These are phyloP conservation scores for Chaetomium fimeti DNA, from an alignment of 495 filamentous ascomycete genomes.

Conservation along the genomic window DNA sequence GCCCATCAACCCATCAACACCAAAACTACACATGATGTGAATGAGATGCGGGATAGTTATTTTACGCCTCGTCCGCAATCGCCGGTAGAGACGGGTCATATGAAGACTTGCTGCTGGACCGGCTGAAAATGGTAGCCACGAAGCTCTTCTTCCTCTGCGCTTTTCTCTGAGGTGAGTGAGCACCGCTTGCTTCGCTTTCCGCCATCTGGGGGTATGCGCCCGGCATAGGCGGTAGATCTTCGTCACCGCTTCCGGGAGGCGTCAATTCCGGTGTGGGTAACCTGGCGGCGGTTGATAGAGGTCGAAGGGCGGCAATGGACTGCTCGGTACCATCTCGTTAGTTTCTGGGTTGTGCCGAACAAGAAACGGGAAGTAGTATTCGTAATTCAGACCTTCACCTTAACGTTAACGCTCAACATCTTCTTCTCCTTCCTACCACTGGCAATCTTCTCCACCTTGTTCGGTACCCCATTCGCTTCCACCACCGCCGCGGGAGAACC, in stretches of 20 bases:
- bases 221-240: conserved; percentile 25
- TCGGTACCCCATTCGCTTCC: background rate
- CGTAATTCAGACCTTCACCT: background rate
- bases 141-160: conserved; percentile 54
- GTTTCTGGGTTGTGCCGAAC: background rate
- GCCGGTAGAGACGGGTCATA: conserved; percentile 20
- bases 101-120: conserved; percentile 29
- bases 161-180: conserved; percentile 28
- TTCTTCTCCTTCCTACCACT: conserved; percentile 17
- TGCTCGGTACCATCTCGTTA: conserved; percentile 8
- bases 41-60: background rate
- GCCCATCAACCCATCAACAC: background rate
- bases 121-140: conserved; percentile 48
- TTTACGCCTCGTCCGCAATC: conserved; percentile 11
- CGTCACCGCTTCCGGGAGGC: conserved; percentile 32
- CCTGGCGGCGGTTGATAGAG: conserved; percentile 9
- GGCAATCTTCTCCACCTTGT: conserved; percentile 18
- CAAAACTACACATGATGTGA: background rate
- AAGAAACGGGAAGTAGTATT: too few relatives aligned
- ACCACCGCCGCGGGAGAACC: background rate
- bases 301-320: conserved; percentile 30
- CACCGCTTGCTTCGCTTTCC: background rate
- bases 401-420: conserved; percentile 41
- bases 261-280: conserved; percentile 26
- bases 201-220: background rate